These are phyloP conservation scores for Sisymbrium altissimum DNA, from an alignment of 345 rosid species.

Conservation along the genomic window DNA sequence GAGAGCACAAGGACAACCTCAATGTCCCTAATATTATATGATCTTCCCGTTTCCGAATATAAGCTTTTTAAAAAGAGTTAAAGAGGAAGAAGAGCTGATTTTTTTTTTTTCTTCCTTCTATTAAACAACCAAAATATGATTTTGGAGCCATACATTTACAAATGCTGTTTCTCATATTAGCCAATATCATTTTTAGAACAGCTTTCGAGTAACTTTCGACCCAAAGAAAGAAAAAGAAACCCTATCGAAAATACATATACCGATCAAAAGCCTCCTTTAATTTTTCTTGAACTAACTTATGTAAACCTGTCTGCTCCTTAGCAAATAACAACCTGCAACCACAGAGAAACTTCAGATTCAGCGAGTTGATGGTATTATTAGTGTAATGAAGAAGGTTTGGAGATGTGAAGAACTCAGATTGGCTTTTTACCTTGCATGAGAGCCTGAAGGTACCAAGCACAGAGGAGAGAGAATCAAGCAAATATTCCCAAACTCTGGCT, in stretches of 20 bases:
- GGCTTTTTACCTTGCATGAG: slow-evolving; percentile 20
- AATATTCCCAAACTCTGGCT: neutral
- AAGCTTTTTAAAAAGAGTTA: neutral
- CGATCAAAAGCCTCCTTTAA: neutral
- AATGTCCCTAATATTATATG: neutral
- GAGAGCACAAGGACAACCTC: neutral
- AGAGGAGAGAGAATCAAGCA: slow-evolving; percentile 9
- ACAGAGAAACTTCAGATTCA: neutral
- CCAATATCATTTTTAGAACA: neutral
- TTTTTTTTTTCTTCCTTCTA: neutral
- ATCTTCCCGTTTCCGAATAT: neutral
- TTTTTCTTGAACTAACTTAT: neutral
- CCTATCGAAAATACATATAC: neutral
- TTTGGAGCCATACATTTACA: slow-evolving; percentile 4
- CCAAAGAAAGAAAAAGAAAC: neutral
- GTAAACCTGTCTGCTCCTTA: slow-evolving; percentile 5
- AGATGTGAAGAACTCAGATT: neutral
- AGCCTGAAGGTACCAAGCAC: neutral
- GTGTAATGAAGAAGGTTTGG: neutral
- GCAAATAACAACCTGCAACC: slow-evolving; percentile 20
- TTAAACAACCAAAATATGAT: neutral
- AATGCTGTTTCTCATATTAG: slow-evolving; percentile 2
- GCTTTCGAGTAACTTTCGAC: neutral
- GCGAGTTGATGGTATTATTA: neutral
- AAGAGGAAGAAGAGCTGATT: neutral